Evolutionary conservation across 768 basidiomycete genomes (phyloP).

Genomic region (Hydnum rufescens): DNA sequence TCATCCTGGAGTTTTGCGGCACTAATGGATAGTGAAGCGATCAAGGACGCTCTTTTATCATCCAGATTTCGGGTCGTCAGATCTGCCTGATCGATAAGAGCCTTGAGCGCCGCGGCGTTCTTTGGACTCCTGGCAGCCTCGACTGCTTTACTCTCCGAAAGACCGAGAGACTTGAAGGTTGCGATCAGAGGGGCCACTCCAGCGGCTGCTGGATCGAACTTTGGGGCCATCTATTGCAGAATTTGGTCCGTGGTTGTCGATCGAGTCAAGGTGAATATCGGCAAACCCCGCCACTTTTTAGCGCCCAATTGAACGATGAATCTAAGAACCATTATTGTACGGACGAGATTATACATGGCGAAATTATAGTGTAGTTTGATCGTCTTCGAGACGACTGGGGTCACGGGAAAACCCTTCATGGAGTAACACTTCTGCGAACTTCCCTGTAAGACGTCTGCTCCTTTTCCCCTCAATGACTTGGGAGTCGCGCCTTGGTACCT

Average conservation of each 20-base stretch:
- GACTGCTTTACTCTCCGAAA: slow-evolving; percentile 54
- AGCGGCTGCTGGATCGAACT: slow-evolving; percentile 21
- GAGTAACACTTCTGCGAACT: slow-evolving; percentile 7
- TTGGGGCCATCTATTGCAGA: slow-evolving; percentile 18
- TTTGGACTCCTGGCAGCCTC: slow-evolving; percentile 72
- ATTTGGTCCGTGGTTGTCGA: background rate
- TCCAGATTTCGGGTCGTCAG: slow-evolving; percentile 29
- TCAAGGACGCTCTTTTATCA: slow-evolving; percentile 56
- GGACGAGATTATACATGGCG: no score
- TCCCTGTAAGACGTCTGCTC: slow-evolving; percentile 3
- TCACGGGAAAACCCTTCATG: no score
- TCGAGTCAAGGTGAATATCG: background rate
- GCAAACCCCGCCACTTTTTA: no score
- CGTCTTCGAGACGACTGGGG: no score
- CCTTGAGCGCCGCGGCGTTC: slow-evolving; percentile 46
- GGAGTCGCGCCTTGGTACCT: background rate
- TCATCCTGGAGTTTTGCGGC: slow-evolving; percentile 39
- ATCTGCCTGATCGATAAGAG: slow-evolving; percentile 40
- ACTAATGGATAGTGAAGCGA: slow-evolving; percentile 45
- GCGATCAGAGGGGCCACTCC: slow-evolving; percentile 24
- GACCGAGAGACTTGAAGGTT: slow-evolving; percentile 59
- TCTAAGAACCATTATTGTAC: no score
- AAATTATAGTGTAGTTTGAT: no score
- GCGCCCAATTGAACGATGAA: no score
- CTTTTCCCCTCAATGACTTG: slow-evolving; percentile 6